Evolutionary conservation across 495 filamentous ascomycete species (phyloP).

Genomic region (Trichoderma orchidacearum): DNA sequence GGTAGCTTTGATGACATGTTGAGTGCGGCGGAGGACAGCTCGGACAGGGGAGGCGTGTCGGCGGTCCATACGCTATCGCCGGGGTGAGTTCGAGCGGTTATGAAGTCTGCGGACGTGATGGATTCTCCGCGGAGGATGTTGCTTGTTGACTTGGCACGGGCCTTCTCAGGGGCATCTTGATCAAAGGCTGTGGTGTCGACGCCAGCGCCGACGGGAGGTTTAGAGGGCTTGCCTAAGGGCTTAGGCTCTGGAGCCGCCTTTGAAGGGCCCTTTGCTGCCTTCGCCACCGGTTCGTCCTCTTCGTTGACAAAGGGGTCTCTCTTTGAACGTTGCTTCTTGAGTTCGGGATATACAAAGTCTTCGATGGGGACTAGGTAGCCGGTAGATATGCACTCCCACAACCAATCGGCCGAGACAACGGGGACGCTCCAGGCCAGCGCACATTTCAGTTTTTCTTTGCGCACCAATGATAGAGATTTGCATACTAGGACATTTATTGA

Average conservation of each 20-base stretch:
- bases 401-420: conserved; percentile 65
- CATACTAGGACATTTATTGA: conserved; percentile 59
- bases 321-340: conserved; percentile 13
- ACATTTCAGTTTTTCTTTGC: conserved; percentile 64
- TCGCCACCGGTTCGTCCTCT: neutral
- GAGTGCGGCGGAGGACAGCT: conserved; percentile 20
- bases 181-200: conserved; percentile 18
- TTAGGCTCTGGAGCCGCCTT: neutral
- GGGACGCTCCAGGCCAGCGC: conserved; percentile 61
- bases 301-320: neutral
- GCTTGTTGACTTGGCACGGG: neutral
- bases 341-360: conserved; percentile 19
- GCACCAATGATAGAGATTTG: conserved; percentile 35
- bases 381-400: conserved; percentile 60
- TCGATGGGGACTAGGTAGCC: conserved; percentile 23
- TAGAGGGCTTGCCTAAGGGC: conserved; percentile 3
- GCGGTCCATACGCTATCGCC: neutral
- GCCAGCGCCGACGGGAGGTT: conserved; percentile 4
- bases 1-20: conserved; percentile 17
- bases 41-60: conserved; percentile 20
- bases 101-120: conserved; percentile 12
- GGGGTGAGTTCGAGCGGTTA: conserved; percentile 24
- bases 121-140: conserved; percentile 3
- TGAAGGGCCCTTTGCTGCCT: neutral
- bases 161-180: conserved; percentile 2